These are phyloP conservation scores for Canavalia ensiformis DNA, from an alignment of 306 rosid species.

Conservation along the genomic window DNA sequence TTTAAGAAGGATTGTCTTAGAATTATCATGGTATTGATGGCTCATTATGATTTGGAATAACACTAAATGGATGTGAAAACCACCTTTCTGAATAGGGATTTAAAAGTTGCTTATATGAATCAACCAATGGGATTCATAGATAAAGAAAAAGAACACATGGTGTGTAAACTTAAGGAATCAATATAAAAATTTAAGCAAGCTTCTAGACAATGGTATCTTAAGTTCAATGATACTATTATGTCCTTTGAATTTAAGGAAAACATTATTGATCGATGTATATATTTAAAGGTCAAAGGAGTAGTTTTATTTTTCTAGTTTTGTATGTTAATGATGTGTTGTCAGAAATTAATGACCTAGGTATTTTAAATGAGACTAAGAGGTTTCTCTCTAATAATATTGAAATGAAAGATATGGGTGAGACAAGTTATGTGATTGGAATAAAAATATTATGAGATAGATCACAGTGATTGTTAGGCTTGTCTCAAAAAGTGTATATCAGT, in stretches of 20 bases:
- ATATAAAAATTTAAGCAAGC: neutral
- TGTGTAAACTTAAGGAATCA: neutral
- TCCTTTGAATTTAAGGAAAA: neutral
- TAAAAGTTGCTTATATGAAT: neutral
- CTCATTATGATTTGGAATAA: neutral
- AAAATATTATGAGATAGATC: neutral
- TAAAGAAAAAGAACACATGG: neutral
- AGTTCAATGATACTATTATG: neutral
- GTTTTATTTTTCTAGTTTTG: neutral
- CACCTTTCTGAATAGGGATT: too few species aligned
- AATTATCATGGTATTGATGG: too few species aligned
- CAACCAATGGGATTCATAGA: neutral
- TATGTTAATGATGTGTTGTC: too few species aligned
- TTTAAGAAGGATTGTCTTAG: too few species aligned
- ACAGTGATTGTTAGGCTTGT: neutral
- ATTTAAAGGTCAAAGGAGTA: neutral
- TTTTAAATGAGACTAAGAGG: neutral
- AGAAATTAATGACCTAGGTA: neutral
- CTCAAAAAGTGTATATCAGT: neutral
- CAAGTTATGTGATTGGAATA: neutral
- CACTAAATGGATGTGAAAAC: neutral
- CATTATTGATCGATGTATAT: neutral
- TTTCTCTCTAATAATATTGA: neutral
- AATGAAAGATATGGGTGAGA: neutral
- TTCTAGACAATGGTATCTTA: neutral